Percentiles rank a stretch among this genome's conserved stretches.
Evolutionary conservation across 2,329 filamentous ascomycete genomes (phyloP).

Genomic region (Malbranchea cinnamomea): DNA sequence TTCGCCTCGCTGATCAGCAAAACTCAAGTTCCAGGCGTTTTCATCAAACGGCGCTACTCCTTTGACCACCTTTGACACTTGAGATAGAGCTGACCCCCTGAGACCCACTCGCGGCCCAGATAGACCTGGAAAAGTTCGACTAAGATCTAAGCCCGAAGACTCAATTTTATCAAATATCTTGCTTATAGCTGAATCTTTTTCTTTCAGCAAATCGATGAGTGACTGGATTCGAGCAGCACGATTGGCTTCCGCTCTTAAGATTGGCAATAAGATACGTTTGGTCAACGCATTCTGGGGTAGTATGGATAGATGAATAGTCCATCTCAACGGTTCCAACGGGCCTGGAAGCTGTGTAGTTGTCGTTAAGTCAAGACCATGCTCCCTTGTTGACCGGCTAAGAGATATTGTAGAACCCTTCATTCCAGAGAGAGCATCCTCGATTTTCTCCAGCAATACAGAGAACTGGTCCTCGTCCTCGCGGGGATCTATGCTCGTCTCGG

Average conservation of each 20-base stretch:
- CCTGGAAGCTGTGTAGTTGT: conserved; percentile 37
- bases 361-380: conserved; percentile 28
- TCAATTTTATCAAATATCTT: conserved; percentile 46
- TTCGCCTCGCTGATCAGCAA: conserved; percentile 10
- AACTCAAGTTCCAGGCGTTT: conserved; percentile 27
- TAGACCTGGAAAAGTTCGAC: conserved; percentile 41
- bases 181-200: conserved; percentile 44
- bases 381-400: conserved; percentile 16
- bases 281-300: conserved; percentile 29
- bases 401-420: conserved; percentile 17
- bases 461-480: conserved; percentile 42
- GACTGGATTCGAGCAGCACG: conserved; percentile 33
- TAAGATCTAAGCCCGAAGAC: conserved; percentile 39
- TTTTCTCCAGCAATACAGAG: conserved; percentile 39
- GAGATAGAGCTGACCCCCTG: conserved; percentile 32
- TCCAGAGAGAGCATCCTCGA: conserved; percentile 33
- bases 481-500: conserved; percentile 44
- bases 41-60: conserved; percentile 41
- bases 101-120: conserved; percentile 31
- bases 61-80: conserved; percentile 39
- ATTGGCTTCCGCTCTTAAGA: conserved; percentile 34
- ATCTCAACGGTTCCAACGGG: conserved; percentile 38
- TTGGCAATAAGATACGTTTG: conserved; percentile 36
- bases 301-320: conserved; percentile 35
- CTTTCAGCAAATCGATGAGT: conserved; percentile 35